Evolutionary conservation across 805 yeast species (phyloP).

Genomic region (Brettanomyces custersianus): DNA sequence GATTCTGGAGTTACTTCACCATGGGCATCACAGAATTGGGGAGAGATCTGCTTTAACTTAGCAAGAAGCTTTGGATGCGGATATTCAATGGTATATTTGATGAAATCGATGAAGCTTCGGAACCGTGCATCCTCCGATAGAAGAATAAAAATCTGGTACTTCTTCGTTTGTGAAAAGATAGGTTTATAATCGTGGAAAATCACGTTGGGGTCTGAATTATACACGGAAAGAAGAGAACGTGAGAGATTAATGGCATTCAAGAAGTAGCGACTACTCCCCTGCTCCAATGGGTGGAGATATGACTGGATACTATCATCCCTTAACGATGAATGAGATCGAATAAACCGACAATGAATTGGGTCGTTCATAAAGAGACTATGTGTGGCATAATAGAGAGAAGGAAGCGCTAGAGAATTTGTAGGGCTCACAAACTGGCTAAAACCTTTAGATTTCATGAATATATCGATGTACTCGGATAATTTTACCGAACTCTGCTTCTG

Average conservation of each 20-base stretch:
- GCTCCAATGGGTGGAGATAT: constrained; percentile 14
- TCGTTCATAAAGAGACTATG: constrained; percentile 18
- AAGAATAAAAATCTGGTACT: constrained; percentile 2
- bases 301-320: constrained; percentile 11
- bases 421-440: constrained; percentile 7
- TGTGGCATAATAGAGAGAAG: constrained; percentile 11
- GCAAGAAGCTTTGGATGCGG: constrained; percentile 21
- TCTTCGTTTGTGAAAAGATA: background rate
- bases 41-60: constrained; percentile 11
- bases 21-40: constrained; percentile 1
- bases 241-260: constrained; percentile 17
- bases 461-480: background rate
- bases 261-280: constrained; percentile 12
- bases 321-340: background rate
- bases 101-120: constrained; percentile 15
- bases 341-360: constrained; percentile 18
- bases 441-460: constrained; percentile 4
- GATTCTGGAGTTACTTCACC: constrained; percentile 5
- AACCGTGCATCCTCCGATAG: constrained; percentile 6
- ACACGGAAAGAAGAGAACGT: constrained; percentile 11
- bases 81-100: constrained; percentile 23
- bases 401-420: constrained; percentile 7
- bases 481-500: constrained; percentile 9
- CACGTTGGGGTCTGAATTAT: constrained; percentile 4
- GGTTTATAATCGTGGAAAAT: constrained; percentile 4